These are phyloP conservation scores for Meyerozyma athensensis DNA, from an alignment of 1,139 yeast genomes.

Conservation along the genomic window DNA sequence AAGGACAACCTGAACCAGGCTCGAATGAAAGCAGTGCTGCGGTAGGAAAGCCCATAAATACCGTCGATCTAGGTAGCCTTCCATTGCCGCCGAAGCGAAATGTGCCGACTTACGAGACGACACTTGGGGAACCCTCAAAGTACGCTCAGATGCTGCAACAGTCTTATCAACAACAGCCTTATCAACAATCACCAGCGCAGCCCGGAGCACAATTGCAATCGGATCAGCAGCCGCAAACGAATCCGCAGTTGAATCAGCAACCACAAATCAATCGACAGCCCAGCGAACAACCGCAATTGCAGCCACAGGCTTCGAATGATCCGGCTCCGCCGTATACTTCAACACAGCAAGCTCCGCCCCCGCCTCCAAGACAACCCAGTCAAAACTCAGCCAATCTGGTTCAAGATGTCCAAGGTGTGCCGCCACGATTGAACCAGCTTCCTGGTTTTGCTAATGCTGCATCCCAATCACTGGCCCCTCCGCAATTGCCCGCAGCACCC, in stretches of 20 bases:
- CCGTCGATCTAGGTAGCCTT: not conserved
- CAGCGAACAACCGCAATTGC: not conserved
- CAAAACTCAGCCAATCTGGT: not conserved
- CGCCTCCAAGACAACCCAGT: constrained; percentile 5
- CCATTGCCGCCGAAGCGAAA: constrained; percentile 2
- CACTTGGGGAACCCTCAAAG: constrained; percentile 1
- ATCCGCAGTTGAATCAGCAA: not conserved
- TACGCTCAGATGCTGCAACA: constrained; percentile 5
- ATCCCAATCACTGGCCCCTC: no score
- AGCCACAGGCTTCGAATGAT: not conserved
- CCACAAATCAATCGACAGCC: not conserved
- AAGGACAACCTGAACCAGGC: constrained; percentile 16
- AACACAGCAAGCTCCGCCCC: constrained; percentile 6
- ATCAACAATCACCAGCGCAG: constrained; percentile 9
- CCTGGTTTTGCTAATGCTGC: no score
- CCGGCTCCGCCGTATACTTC: constrained; percentile 6
- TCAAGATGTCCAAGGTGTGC: no score
- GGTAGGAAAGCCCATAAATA: constrained; percentile 3
- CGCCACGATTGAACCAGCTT: not conserved
- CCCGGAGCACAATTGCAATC: not conserved
- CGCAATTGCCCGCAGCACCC: not conserved
- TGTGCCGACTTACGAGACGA: not conserved
- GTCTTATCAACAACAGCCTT: constrained; percentile 5
- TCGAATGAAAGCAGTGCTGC: constrained; percentile 5
- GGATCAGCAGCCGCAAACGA: not conserved